These are phyloP conservation scores for Mycotypha africana DNA, from an alignment of 371 early-diverging fungal species.

Conservation along the genomic window DNA sequence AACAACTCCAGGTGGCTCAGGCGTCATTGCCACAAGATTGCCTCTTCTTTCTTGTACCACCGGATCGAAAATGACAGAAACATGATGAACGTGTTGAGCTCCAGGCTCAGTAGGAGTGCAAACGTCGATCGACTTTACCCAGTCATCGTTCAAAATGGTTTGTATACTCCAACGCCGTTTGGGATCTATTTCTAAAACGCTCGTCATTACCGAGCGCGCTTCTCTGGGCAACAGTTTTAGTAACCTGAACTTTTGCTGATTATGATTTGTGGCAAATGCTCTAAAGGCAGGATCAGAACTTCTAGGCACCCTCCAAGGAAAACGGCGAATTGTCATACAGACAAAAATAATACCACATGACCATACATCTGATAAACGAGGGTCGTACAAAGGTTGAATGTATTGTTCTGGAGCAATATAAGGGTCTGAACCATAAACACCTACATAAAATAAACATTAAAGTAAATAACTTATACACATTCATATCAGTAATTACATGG, in stretches of 20 bases:
- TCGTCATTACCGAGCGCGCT: slow-evolving; percentile 32
- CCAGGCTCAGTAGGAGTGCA: slow-evolving; percentile 46
- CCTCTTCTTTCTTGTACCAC: no score
- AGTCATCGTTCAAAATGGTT: slow-evolving; percentile 42
- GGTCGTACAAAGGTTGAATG: slow-evolving; percentile 42
- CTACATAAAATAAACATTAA: slow-evolving; percentile 1
- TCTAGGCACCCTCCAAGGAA: slow-evolving; percentile 62
- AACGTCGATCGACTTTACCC: slow-evolving; percentile 56
- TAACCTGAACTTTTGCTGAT: slow-evolving; percentile 37
- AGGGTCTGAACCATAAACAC: slow-evolving; percentile 42
- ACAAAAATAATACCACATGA: slow-evolving; percentile 54
- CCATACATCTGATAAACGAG: slow-evolving; percentile 48
- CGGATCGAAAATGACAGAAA: slow-evolving; percentile 21
- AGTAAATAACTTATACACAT: neutral
- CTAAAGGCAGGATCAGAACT: slow-evolving; percentile 48
- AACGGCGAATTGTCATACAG: slow-evolving; percentile 62
- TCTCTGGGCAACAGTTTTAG: slow-evolving; percentile 52
- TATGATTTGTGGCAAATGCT: slow-evolving; percentile 38
- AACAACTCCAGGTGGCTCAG: slow-evolving; percentile 42
- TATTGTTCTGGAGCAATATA: slow-evolving; percentile 59
- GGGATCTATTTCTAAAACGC: slow-evolving; percentile 53
- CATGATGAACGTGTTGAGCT: slow-evolving; percentile 44
- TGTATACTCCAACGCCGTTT: slow-evolving; percentile 34
- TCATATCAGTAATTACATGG: neutral
- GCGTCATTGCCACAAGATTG: slow-evolving; percentile 35